Conservation (phyloP, 805 yeast genomes). For the Wickerhamiella occidentalis region DNA sequence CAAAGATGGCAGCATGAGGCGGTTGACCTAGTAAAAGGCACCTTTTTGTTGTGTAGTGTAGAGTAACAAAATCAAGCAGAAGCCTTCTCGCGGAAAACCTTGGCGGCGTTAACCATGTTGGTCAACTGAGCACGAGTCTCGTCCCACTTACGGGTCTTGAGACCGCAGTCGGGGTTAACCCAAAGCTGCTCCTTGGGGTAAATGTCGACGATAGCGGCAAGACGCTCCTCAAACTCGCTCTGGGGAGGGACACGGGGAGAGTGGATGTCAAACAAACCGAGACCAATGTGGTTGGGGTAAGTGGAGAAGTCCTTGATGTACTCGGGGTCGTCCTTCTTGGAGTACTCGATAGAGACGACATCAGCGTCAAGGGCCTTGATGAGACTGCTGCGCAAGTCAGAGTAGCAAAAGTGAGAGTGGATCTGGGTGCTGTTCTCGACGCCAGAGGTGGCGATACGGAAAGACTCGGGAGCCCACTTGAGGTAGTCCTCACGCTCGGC, state of each 20-base stretch:
- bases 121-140: conserved; percentile 91
- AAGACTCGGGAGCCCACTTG: conserved; percentile 98
- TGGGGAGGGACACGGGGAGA: conserved; percentile 99
- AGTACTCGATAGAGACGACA: conserved; percentile 97
- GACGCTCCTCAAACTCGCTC: conserved; percentile 90
- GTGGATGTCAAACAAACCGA: conserved; percentile 97
- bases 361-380: conserved; percentile 99
- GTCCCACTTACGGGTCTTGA: conserved; percentile 99
- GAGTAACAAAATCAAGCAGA: neutral
- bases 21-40: neutral
- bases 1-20: neutral
- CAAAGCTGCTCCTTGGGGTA: conserved; percentile 98
- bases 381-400: conserved; percentile 98
- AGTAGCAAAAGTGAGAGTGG: conserved; percentile 99
- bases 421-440: conserved; percentile 91
- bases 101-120: conserved; percentile 98
- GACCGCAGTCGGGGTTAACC: conserved; percentile 99
- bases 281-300: conserved; percentile 99
- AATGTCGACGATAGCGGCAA: conserved; percentile 85
- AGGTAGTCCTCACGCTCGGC: conserved; percentile 91
- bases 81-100: conserved; percentile 64
- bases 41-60: neutral
- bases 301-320: conserved; percentile 94
- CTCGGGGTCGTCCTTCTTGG: conserved; percentile 98
- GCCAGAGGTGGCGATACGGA: conserved; percentile 99